Evolutionary conservation across 352 stramenopile species (phyloP).

Genomic region (Thalassiosira exigua): DNA sequence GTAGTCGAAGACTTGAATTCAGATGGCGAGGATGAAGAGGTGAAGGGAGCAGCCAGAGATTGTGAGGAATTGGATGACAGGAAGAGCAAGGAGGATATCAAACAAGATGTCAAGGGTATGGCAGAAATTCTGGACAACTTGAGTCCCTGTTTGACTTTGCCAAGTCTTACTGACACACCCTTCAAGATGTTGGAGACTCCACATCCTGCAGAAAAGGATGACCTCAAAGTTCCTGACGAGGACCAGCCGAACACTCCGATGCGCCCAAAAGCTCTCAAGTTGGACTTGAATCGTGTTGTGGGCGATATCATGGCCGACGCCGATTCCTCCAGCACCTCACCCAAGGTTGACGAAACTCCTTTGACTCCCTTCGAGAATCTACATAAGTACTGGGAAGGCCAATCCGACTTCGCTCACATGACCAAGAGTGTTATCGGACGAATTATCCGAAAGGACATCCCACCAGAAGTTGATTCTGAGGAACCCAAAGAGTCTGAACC

Average conservation of each 20-base stretch:
- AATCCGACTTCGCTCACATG: constrained; percentile 22
- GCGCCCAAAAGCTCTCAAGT: too few species aligned
- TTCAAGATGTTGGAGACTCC: constrained; percentile 14
- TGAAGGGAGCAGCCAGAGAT: constrained; percentile 2
- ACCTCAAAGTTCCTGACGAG: not conserved
- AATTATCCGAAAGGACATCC: constrained; percentile 18
- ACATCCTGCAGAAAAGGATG: not conserved
- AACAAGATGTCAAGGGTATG: not conserved
- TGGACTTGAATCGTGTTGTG: too few species aligned
- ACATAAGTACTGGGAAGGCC: constrained; percentile 41
- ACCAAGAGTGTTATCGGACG: constrained; percentile 39
- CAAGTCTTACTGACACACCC: constrained; percentile 2
- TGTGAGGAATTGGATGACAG: too few species aligned
- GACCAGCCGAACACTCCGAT: too few species aligned
- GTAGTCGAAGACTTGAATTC: constrained; percentile 52
- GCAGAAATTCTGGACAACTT: not conserved
- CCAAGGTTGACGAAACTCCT: constrained; percentile 28
- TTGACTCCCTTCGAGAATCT: constrained; percentile 37
- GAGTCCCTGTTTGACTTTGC: constrained; percentile 4
- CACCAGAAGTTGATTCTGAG: too few species aligned
- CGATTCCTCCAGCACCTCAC: constrained; percentile 7
- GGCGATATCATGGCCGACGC: constrained; percentile 6
- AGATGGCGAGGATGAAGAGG: constrained; percentile 16
- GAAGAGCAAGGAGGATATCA: not conserved
- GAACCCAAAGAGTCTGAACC: too few species aligned